Evolutionary conservation across 2,329 filamentous ascomycete genomes (phyloP), one percentile per base, ranked within the genome.

Genomic region (Neophaeococcomyces mojaviensis): DNA sequence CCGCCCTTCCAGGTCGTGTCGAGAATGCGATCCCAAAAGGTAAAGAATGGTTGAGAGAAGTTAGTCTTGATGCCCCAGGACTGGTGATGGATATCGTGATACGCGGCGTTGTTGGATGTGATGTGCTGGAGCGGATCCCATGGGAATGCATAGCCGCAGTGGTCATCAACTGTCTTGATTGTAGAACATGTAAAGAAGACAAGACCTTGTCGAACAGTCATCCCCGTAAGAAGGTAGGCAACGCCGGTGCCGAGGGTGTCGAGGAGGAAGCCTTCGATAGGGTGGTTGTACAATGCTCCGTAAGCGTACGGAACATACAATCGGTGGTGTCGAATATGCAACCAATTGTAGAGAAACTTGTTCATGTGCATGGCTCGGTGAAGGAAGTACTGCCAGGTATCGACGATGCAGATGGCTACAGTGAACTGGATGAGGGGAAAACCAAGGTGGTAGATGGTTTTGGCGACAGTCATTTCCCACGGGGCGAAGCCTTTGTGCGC

Each of bases 1-100:
- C 71, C 81, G 40, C 86, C 87, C 49, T 77, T 79, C 82, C 88
- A 96, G 66, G 80, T 84, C 19, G 92, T 98, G 42, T 82, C 81
- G 18, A 95, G 72, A 22, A 88, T 61, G 38, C 78, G 74, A 64
- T 98, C 92, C 88, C 92, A 97, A 68, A 96, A 88, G 39, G 86
- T 96, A 69, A 97, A 96, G 55, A 69, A 70, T n/a, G 68, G 67
- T 45, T 72, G 68, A 7, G 67, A 69, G 47, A 69, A 72, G 51
- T 71, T 69, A 40, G 68, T 72, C 60, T 97, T 98, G 75, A 98
- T 95, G 47, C 92, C 92, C 89, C 90, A 97, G 67, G 86, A 94
- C 68, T 98, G 92, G 69, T 98, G 92, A 68, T 98, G 92, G 49
- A 98, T 90, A 61, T 98, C 92, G 62, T 98, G 92, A 67, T 97